Base-by-base conservation (phyloP, 2,329 filamentous ascomycete species). In the Magnaporthiopsis incrustans region DNA sequence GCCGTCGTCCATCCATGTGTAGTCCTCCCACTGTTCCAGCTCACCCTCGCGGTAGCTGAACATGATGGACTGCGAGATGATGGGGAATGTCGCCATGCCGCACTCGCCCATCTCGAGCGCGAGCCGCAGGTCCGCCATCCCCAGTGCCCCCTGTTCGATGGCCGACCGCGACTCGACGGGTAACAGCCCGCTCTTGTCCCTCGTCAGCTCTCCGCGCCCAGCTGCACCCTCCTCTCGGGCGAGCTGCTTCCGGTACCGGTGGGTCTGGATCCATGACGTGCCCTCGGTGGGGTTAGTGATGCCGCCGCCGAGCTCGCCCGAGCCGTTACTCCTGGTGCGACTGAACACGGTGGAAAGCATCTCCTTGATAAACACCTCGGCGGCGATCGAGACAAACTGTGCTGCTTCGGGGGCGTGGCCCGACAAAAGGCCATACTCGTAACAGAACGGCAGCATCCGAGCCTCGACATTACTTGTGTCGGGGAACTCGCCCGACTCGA, bases 141-240 rank as follows among this genome's bases (percentile, higher is more conserved):
- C 87, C 1, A 97, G 76, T 0, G 90, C 86, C 7, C 87, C 84
- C 56, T 92, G 82, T 69, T 89, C 86, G 64, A 85, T 85, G 22
- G 89, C 88, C 63, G 89, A 88, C 72, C 90, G 92, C 3, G 90
- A 85, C 75, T 97, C 92, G 50, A 92, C 79, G 0, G 93, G 94
- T 7, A 97, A 77, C 33, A 96, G 76, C 1, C 92, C 92, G 60
- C 85, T 88, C 66, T 89, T 88, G 65, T 92, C 90, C 68, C 91
- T 83, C 25, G 84, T 79, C 1, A 96, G 74, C 69, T 93, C 90
- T 5, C 92, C 92, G n/a, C 86, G 82, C 57, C 86, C 82, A 32
- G 85, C 87, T 0, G 86, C 84, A 58, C 89, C 83, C 72, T 97
- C 92, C 74, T 97, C 93, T 60, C 81, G 80, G 64, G 86, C 85